Conservation (phyloP, 2,329 filamentous ascomycete species). For the Phialocephala sp. region DNA sequence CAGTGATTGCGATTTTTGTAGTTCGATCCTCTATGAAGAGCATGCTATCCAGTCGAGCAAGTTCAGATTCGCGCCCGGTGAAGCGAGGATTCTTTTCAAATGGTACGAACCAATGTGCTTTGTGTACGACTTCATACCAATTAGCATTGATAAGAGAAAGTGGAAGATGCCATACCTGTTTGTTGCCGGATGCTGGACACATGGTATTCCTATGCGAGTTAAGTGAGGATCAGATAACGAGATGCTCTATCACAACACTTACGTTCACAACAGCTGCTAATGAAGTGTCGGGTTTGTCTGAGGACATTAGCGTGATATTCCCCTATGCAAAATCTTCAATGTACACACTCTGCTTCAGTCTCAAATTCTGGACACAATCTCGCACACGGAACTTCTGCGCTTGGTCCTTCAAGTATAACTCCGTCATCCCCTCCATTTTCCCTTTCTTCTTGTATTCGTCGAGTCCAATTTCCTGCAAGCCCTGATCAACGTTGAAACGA, state of each 20-base stretch:
- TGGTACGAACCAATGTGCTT: slow-evolving; percentile 37
- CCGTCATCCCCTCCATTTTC: slow-evolving; percentile 37
- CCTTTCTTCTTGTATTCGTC: slow-evolving; percentile 35
- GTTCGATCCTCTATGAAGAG: slow-evolving; percentile 29
- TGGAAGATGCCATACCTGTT: background rate
- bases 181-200: slow-evolving; percentile 13
- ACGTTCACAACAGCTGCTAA: slow-evolving; percentile 18
- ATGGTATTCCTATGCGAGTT: slow-evolving; percentile 14
- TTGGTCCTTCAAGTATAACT: slow-evolving; percentile 33
- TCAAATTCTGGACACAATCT: slow-evolving; percentile 37
- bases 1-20: slow-evolving; percentile 39
- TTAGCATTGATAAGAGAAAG: slow-evolving; percentile 1
- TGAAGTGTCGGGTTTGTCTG: slow-evolving; percentile 12
- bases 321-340: slow-evolving; percentile 25
- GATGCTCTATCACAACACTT: background rate
- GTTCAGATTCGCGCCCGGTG: slow-evolving; percentile 25
- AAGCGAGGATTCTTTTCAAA: slow-evolving; percentile 35
- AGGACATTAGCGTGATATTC: slow-evolving; percentile 7
- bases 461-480: slow-evolving; percentile 39
- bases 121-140: slow-evolving; percentile 36
- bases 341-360: slow-evolving; percentile 38
- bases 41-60: slow-evolving; percentile 40
- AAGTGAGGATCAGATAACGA: background rate
- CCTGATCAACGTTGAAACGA: slow-evolving; percentile 45
- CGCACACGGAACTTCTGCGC: slow-evolving; percentile 29